These are phyloP conservation scores for Rauvolfia tetraphylla DNA, from an alignment of 257 asterid species.

Conservation along the genomic window DNA sequence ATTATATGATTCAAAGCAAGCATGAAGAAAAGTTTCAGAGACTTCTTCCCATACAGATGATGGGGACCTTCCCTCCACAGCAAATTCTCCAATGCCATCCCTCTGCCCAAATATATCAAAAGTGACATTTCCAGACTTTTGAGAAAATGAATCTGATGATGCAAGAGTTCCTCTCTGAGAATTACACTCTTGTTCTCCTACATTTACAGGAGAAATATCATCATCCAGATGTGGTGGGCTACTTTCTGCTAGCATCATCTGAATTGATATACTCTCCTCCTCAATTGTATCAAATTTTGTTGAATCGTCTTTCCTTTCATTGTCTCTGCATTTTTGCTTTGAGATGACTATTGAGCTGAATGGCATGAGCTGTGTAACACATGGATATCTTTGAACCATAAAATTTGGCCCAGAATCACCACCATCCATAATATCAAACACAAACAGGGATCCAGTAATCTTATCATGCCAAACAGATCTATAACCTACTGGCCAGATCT, in stretches of 20 bases:
- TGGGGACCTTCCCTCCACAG: conserved; percentile 63
- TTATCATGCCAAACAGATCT: conserved; percentile 91
- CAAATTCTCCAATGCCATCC: conserved; percentile 63
- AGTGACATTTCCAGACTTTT: conserved; percentile 25
- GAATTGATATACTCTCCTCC: conserved; percentile 62
- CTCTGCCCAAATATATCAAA: conserved; percentile 32
- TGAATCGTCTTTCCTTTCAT: conserved; percentile 39
- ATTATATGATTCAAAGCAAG: conserved; percentile 49
- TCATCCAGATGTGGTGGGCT: conserved; percentile 58
- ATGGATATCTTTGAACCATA: conserved; percentile 71
- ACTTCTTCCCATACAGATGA: conserved; percentile 78
- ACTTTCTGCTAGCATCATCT: conserved; percentile 61
- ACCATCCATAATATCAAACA: conserved; percentile 78
- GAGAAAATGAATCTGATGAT: conserved; percentile 34
- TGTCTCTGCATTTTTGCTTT: conserved; percentile 27
- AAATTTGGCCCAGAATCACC: conserved; percentile 81
- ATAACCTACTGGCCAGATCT: conserved; percentile 95
- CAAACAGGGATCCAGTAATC: conserved; percentile 80
- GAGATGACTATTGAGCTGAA: conserved; percentile 64
- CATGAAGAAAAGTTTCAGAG: conserved; percentile 39
- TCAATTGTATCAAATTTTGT: conserved; percentile 41
- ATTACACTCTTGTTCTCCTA: conserved; percentile 29
- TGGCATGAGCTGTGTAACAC: conserved; percentile 59
- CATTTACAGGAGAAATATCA: conserved; percentile 35
- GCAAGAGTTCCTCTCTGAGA: conserved; percentile 35